Evolutionary conservation across 768 basidiomycete species (phyloP).

Genomic region (Leccinum sublutescens): DNA sequence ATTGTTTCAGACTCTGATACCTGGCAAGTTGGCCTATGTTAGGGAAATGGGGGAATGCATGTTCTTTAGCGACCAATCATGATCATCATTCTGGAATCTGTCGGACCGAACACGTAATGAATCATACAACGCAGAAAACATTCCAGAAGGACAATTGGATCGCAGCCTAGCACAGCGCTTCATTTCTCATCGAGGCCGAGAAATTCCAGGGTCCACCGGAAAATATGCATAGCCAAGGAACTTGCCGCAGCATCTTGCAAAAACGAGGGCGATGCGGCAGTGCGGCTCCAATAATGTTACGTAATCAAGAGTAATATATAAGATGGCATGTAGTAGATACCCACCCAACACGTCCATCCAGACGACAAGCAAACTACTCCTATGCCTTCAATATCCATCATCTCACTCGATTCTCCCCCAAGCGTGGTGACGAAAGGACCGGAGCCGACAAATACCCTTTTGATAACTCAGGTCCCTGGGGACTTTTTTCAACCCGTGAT

Average conservation of each 20-base stretch:
- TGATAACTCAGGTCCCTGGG: constrained; percentile 74
- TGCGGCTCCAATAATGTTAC: constrained; percentile 10
- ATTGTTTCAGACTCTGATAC: constrained; percentile 6
- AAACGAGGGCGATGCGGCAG: constrained; percentile 3
- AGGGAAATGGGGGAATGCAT: not conserved
- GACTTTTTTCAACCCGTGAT: constrained; percentile 74
- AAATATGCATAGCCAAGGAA: constrained; percentile 18
- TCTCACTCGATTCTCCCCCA: constrained; percentile 12
- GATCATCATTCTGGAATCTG: constrained; percentile 6
- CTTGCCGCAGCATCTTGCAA: constrained; percentile 2
- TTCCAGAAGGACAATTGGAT: constrained; percentile 17
- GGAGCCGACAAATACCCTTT: constrained; percentile 73
- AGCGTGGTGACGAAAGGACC: not conserved
- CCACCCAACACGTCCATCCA: constrained; percentile 6
- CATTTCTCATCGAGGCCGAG: not conserved
- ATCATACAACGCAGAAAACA: constrained; percentile 5
- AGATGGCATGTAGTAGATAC: not conserved
- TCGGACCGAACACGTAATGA: constrained; percentile 7
- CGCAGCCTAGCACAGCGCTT: constrained; percentile 11
- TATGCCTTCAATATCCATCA: constrained; percentile 32
- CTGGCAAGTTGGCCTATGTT: not conserved
- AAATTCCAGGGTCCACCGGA: constrained; percentile 12
- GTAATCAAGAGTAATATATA: constrained; percentile 16
- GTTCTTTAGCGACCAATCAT: not conserved
- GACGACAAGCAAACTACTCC: not conserved